phyloP scores from a whole-genome alignment of 1,284 basidiomycete species.

The Ceratobasidium theobromae region DNA sequence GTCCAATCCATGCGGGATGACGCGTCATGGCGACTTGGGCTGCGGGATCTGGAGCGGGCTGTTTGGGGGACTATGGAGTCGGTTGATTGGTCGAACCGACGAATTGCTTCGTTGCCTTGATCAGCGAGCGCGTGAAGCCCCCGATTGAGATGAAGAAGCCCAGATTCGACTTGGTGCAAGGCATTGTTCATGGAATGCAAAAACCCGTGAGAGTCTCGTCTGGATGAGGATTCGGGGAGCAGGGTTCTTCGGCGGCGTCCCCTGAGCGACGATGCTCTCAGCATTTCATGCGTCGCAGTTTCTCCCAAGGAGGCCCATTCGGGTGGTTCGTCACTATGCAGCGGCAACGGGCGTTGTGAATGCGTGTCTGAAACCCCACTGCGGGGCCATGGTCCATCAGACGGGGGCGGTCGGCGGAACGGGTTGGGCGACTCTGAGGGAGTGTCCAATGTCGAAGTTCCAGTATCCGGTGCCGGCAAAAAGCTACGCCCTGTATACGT shows the following conservation, averaged over 20 bases:
- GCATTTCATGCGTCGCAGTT: slow-evolving; percentile 8
- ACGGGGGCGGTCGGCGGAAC: not conserved
- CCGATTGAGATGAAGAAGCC: slow-evolving; percentile 8
- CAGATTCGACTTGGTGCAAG: slow-evolving; percentile 25
- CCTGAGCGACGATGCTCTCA: slow-evolving; percentile 9
- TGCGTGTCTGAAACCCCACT: not conserved
- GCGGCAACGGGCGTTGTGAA: slow-evolving; percentile 1
- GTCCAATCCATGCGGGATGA: slow-evolving; percentile 10
- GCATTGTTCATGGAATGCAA: slow-evolving; percentile 11
- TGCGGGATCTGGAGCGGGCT: not conserved
- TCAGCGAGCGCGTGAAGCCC: slow-evolving; percentile 8
- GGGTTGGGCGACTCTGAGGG: not conserved
- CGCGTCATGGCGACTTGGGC: not conserved
- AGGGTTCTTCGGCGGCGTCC: slow-evolving; percentile 29
- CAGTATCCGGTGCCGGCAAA: not conserved
- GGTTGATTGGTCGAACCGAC: not conserved
- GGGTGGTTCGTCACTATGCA: not conserved
- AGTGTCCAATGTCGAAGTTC: not conserved
- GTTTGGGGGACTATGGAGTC: too few relatives aligned
- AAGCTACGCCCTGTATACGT: slow-evolving; percentile 1
- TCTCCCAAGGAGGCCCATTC: slow-evolving; percentile 12
- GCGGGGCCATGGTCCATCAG: not conserved
- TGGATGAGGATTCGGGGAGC: slow-evolving; percentile 7
- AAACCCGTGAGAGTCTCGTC: slow-evolving; percentile 7
- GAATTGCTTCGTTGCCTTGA: not conserved